A percentile compares a stretch with the other conserved stretches of the same genome.
Conservation (phyloP, 1,284 basidiomycete genomes). For the Neonothopanus nambi region DNA sequence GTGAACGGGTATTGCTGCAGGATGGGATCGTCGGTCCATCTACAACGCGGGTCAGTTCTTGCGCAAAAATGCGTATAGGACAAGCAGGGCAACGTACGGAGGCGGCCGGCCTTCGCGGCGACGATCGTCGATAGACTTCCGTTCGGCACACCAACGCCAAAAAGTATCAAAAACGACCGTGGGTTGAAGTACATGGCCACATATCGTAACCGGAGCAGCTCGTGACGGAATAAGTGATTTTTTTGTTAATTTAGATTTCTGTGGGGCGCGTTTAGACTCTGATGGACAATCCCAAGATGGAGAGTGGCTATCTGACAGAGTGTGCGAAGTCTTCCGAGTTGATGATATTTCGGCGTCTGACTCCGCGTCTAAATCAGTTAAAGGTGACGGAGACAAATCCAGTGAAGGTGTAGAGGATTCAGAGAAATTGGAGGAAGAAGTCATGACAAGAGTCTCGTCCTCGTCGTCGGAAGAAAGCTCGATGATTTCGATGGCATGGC, state of each 20-base stretch:
- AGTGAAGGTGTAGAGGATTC: background rate
- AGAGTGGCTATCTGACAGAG: too few species aligned
- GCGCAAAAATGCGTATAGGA: constrained; percentile 1
- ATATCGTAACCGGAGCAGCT: constrained; percentile 1
- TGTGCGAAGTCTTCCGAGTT: too few species aligned
- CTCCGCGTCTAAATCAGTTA: background rate
- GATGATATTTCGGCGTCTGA: background rate
- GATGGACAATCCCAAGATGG: too few species aligned
- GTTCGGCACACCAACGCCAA: constrained; percentile 56
- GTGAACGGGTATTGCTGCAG: constrained; percentile 54
- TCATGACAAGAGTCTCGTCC: background rate
- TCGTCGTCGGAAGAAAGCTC: constrained; percentile 2
- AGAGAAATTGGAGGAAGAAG: too few species aligned
- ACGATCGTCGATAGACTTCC: constrained; percentile 55
- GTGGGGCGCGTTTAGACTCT: too few species aligned
- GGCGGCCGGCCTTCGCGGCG: constrained; percentile 45
- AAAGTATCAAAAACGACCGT: constrained; percentile 61
- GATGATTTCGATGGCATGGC: background rate
- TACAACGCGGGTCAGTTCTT: constrained; percentile 20
- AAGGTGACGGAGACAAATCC: background rate
- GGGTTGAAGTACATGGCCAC: constrained; percentile 31
- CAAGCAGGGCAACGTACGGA: constrained; percentile 42
- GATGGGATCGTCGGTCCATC: constrained; percentile 59
- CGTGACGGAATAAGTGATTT: too few species aligned
- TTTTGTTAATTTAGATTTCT: too few species aligned